phyloP scores from a whole-genome alignment of 2,329 filamentous ascomycete species.

The Trichoderma asperellum region DNA sequence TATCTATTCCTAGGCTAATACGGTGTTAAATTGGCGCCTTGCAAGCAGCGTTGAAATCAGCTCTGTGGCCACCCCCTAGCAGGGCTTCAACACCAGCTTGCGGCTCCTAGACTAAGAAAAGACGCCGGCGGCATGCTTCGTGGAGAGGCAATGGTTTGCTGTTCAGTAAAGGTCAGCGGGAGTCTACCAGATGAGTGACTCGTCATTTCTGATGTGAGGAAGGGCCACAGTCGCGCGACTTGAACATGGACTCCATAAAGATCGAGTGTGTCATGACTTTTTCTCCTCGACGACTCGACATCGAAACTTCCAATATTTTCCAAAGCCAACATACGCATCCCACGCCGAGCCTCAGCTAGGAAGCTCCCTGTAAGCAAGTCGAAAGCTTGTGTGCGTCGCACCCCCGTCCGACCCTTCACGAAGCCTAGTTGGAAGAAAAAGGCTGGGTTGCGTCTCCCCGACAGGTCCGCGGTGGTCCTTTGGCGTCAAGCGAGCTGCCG shows the following conservation, averaged over 20 bases:
- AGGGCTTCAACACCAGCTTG: not conserved
- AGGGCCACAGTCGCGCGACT: not conserved
- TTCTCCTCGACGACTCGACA: not conserved
- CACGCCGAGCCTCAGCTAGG: not conserved
- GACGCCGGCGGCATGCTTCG: not conserved
- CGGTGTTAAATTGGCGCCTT: not conserved
- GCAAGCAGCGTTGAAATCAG: not conserved
- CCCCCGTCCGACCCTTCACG: not conserved
- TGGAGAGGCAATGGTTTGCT: not conserved
- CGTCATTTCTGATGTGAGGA: not conserved
- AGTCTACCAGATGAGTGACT: not conserved
- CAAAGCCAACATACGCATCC: not conserved
- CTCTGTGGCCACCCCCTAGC: not conserved
- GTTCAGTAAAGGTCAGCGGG: not conserved
- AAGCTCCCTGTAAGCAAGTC: not conserved
- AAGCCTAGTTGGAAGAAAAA: not conserved
- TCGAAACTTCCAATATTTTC: not conserved
- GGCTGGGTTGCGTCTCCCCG: not conserved
- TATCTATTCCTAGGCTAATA: slow-evolving; percentile 7
- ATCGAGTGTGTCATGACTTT: not conserved
- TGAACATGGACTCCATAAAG: not conserved
- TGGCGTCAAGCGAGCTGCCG: not conserved
- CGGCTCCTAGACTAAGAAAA: not conserved
- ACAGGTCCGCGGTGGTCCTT: slow-evolving; percentile 2
- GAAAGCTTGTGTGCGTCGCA: not conserved